phyloP scores from a whole-genome alignment of 2,329 filamentous ascomycete species.

The Hypoxylon sp. region DNA sequence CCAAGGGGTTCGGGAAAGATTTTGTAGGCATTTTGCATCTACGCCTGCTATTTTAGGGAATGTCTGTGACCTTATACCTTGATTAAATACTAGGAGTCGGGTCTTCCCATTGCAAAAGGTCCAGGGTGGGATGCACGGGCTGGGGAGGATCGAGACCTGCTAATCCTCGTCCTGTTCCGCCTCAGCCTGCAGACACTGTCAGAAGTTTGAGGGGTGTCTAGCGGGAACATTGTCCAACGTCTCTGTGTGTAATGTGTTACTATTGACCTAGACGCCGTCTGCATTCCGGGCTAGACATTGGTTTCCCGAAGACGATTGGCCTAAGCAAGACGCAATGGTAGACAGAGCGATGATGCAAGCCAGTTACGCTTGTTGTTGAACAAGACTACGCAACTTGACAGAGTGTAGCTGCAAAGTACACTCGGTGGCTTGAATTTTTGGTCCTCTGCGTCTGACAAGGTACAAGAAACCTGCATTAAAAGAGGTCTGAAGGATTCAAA shows the following conservation, averaged over 20 bases:
- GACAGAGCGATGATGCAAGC: constrained; percentile 27
- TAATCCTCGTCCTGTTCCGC: constrained; percentile 38
- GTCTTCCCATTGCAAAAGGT: constrained; percentile 28
- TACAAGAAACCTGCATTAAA: constrained; percentile 24
- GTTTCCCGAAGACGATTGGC: constrained; percentile 29
- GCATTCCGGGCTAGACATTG: constrained; percentile 19
- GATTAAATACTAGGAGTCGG: constrained; percentile 24
- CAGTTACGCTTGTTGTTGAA: constrained; percentile 29
- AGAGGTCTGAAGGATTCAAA: constrained; percentile 37
- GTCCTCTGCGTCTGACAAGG: constrained; percentile 36
- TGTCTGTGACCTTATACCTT: constrained; percentile 14
- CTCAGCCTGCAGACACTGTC: constrained; percentile 33
- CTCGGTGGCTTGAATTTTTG: constrained; percentile 30
- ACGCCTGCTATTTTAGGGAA: constrained; percentile 39
- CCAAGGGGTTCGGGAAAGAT: constrained; percentile 5
- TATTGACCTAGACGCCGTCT: constrained; percentile 29
- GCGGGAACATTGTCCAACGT: constrained; percentile 35
- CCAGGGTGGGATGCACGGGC: constrained; percentile 33
- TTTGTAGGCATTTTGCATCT: constrained; percentile 19
- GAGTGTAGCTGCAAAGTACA: constrained; percentile 32
- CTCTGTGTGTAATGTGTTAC: constrained; percentile 36
- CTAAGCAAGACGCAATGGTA: constrained; percentile 20
- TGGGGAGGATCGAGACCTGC: constrained; percentile 40
- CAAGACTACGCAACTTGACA: constrained; percentile 25
- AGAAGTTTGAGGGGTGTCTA: constrained; percentile 28